These are phyloP conservation scores for Stipa capillata DNA, from an alignment of 176 grass and related monocot species.

Conservation along the genomic window DNA sequence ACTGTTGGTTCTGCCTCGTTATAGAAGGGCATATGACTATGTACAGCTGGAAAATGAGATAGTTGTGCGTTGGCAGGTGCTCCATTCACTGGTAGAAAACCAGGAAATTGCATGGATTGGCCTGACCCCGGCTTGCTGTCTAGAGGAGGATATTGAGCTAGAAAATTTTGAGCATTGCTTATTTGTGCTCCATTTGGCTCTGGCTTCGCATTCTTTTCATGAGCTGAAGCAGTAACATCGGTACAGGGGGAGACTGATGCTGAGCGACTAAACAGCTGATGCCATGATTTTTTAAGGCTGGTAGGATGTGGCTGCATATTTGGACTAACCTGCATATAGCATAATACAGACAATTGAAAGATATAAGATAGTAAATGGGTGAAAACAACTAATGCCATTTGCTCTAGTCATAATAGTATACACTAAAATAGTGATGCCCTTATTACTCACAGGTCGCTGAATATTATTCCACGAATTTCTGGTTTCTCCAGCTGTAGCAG, in stretches of 20 bases:
- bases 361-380: slow-evolving; percentile 4
- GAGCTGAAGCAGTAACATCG: slow-evolving; percentile 23
- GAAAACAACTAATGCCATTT: not conserved
- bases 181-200: slow-evolving; percentile 33
- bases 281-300: slow-evolving; percentile 67
- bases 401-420: not conserved
- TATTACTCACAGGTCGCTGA: slow-evolving; percentile 64
- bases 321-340: slow-evolving; percentile 51
- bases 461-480: slow-evolving; percentile 36
- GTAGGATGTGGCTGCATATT: slow-evolving; percentile 50
- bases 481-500: slow-evolving; percentile 47
- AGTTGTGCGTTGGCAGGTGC: not conserved
- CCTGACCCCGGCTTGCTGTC: slow-evolving; percentile 31
- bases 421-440: not conserved
- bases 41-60: slow-evolving; percentile 45
- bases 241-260: slow-evolving; percentile 55
- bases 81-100: slow-evolving; percentile 30
- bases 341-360: slow-evolving; percentile 30
- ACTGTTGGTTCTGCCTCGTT: slow-evolving; percentile 32
- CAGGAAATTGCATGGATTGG: slow-evolving; percentile 33
- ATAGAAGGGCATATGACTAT: slow-evolving; percentile 30
- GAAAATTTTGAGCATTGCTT: slow-evolving; percentile 42
- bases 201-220: slow-evolving; percentile 27
- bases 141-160: slow-evolving; percentile 39
- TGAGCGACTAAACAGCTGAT: slow-evolving; percentile 72